phyloP scores from a whole-genome alignment of 176 grass and related monocot species.

The Puya raimondii region DNA sequence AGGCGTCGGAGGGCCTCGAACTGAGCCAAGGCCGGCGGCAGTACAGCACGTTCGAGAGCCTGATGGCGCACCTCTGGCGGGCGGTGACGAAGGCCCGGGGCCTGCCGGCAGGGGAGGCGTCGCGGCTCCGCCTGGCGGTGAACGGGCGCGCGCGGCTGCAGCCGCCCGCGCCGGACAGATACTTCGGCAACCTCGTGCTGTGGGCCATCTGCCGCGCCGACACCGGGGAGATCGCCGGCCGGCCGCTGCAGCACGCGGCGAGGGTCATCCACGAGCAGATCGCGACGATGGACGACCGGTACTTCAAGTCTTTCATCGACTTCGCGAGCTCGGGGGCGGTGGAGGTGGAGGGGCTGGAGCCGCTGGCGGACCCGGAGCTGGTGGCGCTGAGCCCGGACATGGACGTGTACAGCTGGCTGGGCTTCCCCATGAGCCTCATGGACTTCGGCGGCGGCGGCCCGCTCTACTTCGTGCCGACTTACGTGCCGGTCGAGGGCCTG shows the following conservation, averaged over 20 bases:
- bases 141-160: conserved; percentile 16
- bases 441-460: neutral
- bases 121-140: conserved; percentile 23
- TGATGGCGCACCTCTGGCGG: conserved; percentile 36
- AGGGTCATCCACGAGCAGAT: conserved; percentile 18
- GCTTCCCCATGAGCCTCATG: conserved; percentile 19
- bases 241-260: conserved; percentile 8
- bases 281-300: conserved; percentile 18
- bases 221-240: conserved; percentile 12
- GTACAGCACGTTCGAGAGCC: conserved; percentile 27
- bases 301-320: conserved; percentile 35
- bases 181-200: conserved; percentile 37
- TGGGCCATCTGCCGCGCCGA: conserved; percentile 14
- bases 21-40: conserved; percentile 1
- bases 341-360: conserved; percentile 23
- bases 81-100: conserved; percentile 20
- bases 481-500: neutral
- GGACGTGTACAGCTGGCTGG: conserved; percentile 32
- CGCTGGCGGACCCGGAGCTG: conserved; percentile 7
- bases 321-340: conserved; percentile 18
- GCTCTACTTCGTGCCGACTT: neutral
- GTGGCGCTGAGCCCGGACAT: conserved; percentile 21
- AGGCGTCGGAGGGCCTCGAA: conserved; percentile 5
- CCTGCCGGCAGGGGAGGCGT: conserved; percentile 4
- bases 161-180: conserved; percentile 20